Conservation (phyloP, 495 filamentous ascomycete species). For the Chaetomium tenue region DNA sequence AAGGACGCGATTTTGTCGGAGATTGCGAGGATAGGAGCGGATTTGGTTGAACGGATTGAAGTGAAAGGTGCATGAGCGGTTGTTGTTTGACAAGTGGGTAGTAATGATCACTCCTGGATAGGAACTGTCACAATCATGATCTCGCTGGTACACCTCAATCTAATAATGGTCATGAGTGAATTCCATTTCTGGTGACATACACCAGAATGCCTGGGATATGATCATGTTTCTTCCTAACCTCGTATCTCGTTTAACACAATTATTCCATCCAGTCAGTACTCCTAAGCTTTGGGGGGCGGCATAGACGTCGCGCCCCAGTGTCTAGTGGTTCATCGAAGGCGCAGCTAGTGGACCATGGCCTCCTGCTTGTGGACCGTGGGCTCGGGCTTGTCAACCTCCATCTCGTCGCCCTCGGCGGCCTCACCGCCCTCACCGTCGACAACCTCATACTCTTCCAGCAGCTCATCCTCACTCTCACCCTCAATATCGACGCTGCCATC, state of each 20-base stretch:
- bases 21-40: conserved; percentile 67
- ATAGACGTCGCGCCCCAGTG: not conserved
- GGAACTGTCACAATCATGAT: not conserved
- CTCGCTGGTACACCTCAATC: not conserved
- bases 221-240: conserved; percentile 11
- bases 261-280: conserved; percentile 16
- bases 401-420: conserved; percentile 71
- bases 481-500: conserved; percentile 96
- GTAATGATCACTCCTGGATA: not conserved
- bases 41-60: conserved; percentile 59
- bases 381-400: conserved; percentile 63
- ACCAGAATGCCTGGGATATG: conserved; percentile 29
- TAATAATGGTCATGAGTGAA: not conserved
- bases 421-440: conserved; percentile 59
- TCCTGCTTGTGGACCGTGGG: conserved; percentile 18
- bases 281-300: not conserved
- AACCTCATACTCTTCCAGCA: conserved; percentile 81
- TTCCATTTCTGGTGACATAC: not conserved
- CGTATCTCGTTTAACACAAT: conserved; percentile 18
- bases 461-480: conserved; percentile 76
- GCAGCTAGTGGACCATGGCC: conserved; percentile 22
- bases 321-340: not conserved
- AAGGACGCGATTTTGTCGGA: conserved; percentile 72
- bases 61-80: conserved; percentile 24
- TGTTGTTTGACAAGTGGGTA: not conserved